Evolutionary conservation across 2,329 filamentous ascomycete genomes (phyloP).

Genomic region (Monosporascus sp.): DNA sequence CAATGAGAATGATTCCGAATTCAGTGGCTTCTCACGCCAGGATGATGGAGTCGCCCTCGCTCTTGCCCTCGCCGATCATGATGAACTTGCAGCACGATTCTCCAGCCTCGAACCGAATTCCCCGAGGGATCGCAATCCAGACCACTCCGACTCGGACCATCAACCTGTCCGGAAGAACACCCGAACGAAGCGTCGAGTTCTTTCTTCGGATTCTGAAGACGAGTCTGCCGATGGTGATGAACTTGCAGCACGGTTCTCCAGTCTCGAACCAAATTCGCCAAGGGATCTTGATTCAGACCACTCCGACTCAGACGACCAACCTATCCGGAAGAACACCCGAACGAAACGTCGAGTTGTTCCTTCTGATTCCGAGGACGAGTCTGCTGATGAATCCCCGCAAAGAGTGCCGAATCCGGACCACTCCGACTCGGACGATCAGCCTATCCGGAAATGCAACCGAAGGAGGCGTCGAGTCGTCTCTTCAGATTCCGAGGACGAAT

Average conservation of each 20-base stretch:
- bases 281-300: slow-evolving; percentile 6
- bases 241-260: slow-evolving; percentile 11
- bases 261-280: slow-evolving; percentile 15
- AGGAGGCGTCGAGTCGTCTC: slow-evolving; percentile 19
- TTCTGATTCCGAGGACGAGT: slow-evolving; percentile 14
- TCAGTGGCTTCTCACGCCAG: slow-evolving; percentile 20
- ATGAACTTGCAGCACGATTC: slow-evolving; percentile 7
- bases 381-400: neutral
- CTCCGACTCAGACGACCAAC: slow-evolving; percentile 10
- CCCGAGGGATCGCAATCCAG: slow-evolving; percentile 4
- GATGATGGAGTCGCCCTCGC: slow-evolving; percentile 3
- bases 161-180: slow-evolving; percentile 4
- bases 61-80: slow-evolving; percentile 1
- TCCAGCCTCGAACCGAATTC: slow-evolving; percentile 18
- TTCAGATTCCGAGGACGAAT: slow-evolving; percentile 11
- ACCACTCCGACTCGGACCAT: slow-evolving; percentile 9
- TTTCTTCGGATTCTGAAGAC: slow-evolving; percentile 17
- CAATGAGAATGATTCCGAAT: slow-evolving; percentile 5
- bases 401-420: slow-evolving; percentile 3
- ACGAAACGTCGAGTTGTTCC: slow-evolving; percentile 20
- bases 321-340: slow-evolving; percentile 2
- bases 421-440: slow-evolving; percentile 10
- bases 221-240: slow-evolving; percentile 3
- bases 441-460: slow-evolving; percentile 2
- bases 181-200: slow-evolving; percentile 18